Percentiles rank a stretch among this genome's conserved stretches.
Evolutionary conservation across 2,329 filamentous ascomycete genomes (phyloP).

Genomic region (Cadophora luteo-olivacea): DNA sequence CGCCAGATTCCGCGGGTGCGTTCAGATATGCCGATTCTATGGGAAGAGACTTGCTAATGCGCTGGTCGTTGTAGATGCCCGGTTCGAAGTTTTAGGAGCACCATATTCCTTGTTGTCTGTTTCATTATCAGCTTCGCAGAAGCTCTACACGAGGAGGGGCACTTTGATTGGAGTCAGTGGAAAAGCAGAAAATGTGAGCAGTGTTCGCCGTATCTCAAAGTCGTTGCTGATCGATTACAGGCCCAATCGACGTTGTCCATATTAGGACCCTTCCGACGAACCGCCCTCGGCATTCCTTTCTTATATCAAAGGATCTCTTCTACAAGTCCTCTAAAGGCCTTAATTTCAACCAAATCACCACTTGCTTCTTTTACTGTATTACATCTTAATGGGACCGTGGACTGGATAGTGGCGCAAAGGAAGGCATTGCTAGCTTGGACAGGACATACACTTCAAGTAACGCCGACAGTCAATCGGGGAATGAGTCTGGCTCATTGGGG

Average conservation of each 20-base stretch:
- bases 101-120: conserved; percentile 95
- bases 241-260: conserved; percentile 88
- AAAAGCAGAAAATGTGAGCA: conserved; percentile 82
- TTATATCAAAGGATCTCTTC: conserved; percentile 92
- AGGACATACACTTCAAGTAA: conserved; percentile 80
- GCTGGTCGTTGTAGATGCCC: conserved; percentile 69
- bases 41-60: conserved; percentile 17
- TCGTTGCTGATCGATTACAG: conserved; percentile 51
- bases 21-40: conserved; percentile 12
- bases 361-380: conserved; percentile 87
- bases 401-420: conserved; percentile 92
- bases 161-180: conserved; percentile 90
- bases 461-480: conserved; percentile 75
- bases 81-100: conserved; percentile 90
- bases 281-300: conserved; percentile 86
- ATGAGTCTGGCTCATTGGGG: conserved; percentile 90
- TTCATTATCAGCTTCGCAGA: conserved; percentile 89
- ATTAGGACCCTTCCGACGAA: conserved; percentile 82
- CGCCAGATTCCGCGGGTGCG: conserved; percentile 41
- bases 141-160: conserved; percentile 89
- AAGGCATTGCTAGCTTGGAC: conserved; percentile 96
- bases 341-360: conserved; percentile 87
- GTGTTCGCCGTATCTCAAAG: not conserved
- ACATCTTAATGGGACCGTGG: conserved; percentile 88
- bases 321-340: conserved; percentile 83